These are phyloP conservation scores for Cordia subcordata DNA, from an alignment of 257 asterid genomes.

Conservation along the genomic window DNA sequence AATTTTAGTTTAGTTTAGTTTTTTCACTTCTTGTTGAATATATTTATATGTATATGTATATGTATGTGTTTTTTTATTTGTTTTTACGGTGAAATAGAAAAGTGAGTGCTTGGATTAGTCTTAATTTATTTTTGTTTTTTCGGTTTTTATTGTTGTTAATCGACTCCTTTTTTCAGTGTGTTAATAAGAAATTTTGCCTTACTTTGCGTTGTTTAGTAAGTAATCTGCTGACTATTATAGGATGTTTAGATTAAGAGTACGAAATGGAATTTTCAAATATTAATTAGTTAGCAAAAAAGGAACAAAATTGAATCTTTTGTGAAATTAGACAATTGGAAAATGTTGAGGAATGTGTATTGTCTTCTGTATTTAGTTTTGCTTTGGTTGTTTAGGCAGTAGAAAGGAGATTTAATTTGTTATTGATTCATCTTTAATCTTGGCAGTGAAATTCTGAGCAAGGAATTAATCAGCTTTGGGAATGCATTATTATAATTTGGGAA, in stretches of 20 bases:
- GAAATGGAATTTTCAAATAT: no score
- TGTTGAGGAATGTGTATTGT: no score
- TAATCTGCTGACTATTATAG: no score
- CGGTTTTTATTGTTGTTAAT: neutral
- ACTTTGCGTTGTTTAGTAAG: no score
- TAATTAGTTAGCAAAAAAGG: no score
- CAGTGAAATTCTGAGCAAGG: neutral
- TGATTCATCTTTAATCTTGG: neutral
- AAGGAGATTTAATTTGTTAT: neutral
- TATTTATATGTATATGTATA: neutral
- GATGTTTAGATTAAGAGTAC: no score
- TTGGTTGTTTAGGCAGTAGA: neutral
- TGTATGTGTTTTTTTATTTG: neutral
- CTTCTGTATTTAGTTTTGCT: neutral
- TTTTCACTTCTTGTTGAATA: neutral
- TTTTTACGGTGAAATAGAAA: neutral
- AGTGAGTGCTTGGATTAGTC: neutral
- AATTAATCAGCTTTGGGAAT: slow-evolving; percentile 1
- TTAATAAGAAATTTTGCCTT: no score
- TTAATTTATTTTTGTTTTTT: neutral
- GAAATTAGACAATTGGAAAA: no score
- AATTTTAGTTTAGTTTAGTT: slow-evolving; percentile 4
- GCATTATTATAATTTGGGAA: slow-evolving; percentile 15
- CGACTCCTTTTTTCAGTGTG: no score
- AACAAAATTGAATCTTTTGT: no score